Conservation (phyloP, 257 asterid species). For the Agastache rugosa region DNA sequence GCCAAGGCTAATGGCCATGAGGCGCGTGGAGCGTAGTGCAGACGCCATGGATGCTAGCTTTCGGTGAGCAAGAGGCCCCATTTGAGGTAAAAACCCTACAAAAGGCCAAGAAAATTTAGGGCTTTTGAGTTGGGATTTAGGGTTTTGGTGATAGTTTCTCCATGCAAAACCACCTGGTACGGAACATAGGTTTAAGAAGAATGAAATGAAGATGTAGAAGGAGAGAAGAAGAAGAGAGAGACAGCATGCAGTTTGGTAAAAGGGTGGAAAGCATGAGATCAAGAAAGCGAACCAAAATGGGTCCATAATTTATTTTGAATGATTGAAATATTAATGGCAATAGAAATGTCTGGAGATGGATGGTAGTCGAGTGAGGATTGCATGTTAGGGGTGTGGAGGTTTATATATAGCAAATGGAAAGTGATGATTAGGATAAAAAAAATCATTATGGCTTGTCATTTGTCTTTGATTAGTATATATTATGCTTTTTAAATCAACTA, state of each 20-base stretch:
- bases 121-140: slow-evolving; percentile 40
- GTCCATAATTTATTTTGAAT: slow-evolving; percentile 40
- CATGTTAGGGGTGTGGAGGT: slow-evolving; percentile 35
- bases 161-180: slow-evolving; percentile 66
- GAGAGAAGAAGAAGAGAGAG: slow-evolving; percentile 35
- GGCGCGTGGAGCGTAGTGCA: slow-evolving; percentile 47
- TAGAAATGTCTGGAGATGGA: slow-evolving; percentile 23
- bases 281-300: slow-evolving; percentile 40
- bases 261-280: slow-evolving; percentile 37
- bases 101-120: slow-evolving; percentile 55
- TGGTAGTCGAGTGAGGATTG: slow-evolving; percentile 41
- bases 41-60: slow-evolving; percentile 54
- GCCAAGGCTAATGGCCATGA: slow-evolving; percentile 66
- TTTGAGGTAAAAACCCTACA: slow-evolving; percentile 57
- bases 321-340: slow-evolving; percentile 4
- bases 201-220: slow-evolving; percentile 34
- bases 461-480: neutral
- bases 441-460: slow-evolving; percentile 10
- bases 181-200: slow-evolving; percentile 35
- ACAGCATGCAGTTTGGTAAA: slow-evolving; percentile 34
- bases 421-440: slow-evolving; percentile 30
- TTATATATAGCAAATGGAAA: slow-evolving; percentile 54
- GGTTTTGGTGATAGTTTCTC: slow-evolving; percentile 49
- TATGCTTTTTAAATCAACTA: neutral
- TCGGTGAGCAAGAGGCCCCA: slow-evolving; percentile 62